These are phyloP conservation scores for Coemansia brasiliensis DNA, from an alignment of 192 early-diverging fungal genomes.

Conservation along the genomic window DNA sequence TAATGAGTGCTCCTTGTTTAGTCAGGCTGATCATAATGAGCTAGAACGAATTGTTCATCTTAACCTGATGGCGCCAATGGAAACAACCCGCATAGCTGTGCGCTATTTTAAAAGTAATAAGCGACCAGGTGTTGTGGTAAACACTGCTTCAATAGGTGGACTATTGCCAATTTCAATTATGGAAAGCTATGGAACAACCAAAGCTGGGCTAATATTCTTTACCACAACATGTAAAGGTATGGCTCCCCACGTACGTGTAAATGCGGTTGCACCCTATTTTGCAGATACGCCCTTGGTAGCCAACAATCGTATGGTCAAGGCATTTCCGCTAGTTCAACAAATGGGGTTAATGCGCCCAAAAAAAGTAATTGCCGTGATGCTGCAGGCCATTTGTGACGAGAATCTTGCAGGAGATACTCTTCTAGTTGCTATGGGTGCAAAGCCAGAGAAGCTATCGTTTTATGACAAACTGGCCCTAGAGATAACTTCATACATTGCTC, in stretches of 20 bases:
- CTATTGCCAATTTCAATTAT: slow-evolving; percentile 56
- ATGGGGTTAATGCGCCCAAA: slow-evolving; percentile 43
- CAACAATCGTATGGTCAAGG: slow-evolving; percentile 29
- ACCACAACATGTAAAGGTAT: slow-evolving; percentile 52
- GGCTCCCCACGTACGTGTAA: slow-evolving; percentile 58
- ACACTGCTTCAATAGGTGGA: slow-evolving; percentile 75
- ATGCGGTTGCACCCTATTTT: slow-evolving; percentile 65
- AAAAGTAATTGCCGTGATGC: slow-evolving; percentile 59
- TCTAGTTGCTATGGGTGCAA: slow-evolving; percentile 46
- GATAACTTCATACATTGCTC: slow-evolving; percentile 40
- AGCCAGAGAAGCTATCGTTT: slow-evolving; percentile 26
- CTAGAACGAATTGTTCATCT: slow-evolving; percentile 63
- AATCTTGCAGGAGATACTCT: slow-evolving; percentile 55
- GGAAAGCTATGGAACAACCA: slow-evolving; percentile 76
- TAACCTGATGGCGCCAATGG: slow-evolving; percentile 73
- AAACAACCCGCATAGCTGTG: slow-evolving; percentile 71
- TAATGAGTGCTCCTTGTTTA: slow-evolving; percentile 51
- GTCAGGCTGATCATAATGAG: slow-evolving; percentile 56
- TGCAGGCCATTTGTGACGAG: slow-evolving; percentile 58
- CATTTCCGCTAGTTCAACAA: slow-evolving; percentile 30
- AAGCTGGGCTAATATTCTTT: slow-evolving; percentile 70
- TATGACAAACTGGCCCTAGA: slow-evolving; percentile 32
- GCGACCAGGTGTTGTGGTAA: slow-evolving; percentile 64
- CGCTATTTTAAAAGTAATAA: slow-evolving; percentile 56
- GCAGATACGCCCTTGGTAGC: slow-evolving; percentile 58